Percentiles rank a stretch among this genome's conserved stretches.
phyloP scores from a whole-genome alignment of 2,329 filamentous ascomycete genomes.

The Cadophora luteo-olivacea region DNA sequence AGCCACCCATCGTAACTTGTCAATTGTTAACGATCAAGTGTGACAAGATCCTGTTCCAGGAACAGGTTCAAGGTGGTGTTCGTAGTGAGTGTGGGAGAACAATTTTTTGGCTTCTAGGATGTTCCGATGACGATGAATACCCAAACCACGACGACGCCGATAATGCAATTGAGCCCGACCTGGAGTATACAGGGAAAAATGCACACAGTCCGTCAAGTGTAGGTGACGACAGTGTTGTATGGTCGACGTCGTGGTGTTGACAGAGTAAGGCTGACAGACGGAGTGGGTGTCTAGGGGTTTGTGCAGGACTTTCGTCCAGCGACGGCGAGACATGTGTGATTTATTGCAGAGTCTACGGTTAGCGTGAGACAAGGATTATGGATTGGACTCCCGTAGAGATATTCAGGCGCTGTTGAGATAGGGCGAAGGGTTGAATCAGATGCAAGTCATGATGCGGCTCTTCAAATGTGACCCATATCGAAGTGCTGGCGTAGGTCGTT shows the following conservation, averaged over 20 bases:
- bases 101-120: constrained; percentile 38
- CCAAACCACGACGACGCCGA: constrained; percentile 35
- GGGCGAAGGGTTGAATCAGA: constrained; percentile 47
- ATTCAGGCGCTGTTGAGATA: constrained; percentile 46
- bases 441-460: constrained; percentile 63
- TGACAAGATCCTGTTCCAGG: constrained; percentile 34
- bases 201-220: constrained; percentile 43
- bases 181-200: constrained; percentile 50
- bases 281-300: constrained; percentile 44
- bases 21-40: constrained; percentile 32
- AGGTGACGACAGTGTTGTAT: constrained; percentile 43
- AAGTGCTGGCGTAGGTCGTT: constrained; percentile 90
- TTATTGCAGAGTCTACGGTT: constrained; percentile 58
- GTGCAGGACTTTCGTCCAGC: constrained; percentile 52
- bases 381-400: constrained; percentile 40
- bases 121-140: constrained; percentile 34
- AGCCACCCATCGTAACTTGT: constrained; percentile 61
- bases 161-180: constrained; percentile 64
- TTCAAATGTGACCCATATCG: constrained; percentile 73
- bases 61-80: constrained; percentile 31
- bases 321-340: constrained; percentile 67
- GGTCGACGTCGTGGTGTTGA: constrained; percentile 44
- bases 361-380: constrained; percentile 45
- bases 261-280: constrained; percentile 45
- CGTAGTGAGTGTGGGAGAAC: constrained; percentile 39